Evolutionary conservation across 768 basidiomycete genomes (phyloP).

Genomic region (Mrakia blollopis): DNA sequence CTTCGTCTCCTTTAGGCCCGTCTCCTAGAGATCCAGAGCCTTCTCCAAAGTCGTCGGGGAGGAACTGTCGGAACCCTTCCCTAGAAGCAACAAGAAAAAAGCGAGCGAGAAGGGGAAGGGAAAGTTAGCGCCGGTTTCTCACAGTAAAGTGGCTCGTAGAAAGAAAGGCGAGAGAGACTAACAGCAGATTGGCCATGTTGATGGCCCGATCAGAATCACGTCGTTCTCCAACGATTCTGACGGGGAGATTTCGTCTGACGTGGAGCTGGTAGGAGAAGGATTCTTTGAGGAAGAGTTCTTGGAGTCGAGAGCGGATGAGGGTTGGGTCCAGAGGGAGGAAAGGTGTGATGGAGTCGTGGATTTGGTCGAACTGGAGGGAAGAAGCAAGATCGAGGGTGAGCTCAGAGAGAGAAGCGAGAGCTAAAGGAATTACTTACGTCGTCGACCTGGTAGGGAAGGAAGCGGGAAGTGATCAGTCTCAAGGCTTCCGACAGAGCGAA

Average conservation of each 20-base stretch:
- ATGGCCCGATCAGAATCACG: neutral
- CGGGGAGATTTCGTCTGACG: neutral
- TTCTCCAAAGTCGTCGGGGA: constrained; percentile 14
- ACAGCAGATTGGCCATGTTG: neutral
- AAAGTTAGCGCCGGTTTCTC: neutral
- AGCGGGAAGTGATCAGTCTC: neutral
- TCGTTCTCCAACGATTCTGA: neutral
- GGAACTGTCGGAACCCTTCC: constrained; percentile 10
- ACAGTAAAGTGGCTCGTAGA: too few species aligned
- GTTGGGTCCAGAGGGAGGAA: constrained; percentile 38
- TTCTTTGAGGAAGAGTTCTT: constrained; percentile 9
- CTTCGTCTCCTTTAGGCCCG: neutral
- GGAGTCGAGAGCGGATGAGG: constrained; percentile 32
- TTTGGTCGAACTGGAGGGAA: constrained; percentile 38
- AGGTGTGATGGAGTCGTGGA: constrained; percentile 36
- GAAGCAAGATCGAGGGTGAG: neutral
- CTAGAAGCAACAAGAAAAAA: too few species aligned
- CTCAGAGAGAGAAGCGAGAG: neutral
- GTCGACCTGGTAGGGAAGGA: neutral
- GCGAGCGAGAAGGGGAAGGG: neutral
- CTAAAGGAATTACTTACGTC: neutral
- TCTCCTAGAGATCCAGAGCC: constrained; percentile 6
- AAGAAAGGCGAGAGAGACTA: neutral
- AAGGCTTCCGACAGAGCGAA: neutral
- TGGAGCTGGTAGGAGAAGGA: neutral